phyloP scores from a whole-genome alignment of 106 monocot genomes.

The Narthecium ossifragum region DNA sequence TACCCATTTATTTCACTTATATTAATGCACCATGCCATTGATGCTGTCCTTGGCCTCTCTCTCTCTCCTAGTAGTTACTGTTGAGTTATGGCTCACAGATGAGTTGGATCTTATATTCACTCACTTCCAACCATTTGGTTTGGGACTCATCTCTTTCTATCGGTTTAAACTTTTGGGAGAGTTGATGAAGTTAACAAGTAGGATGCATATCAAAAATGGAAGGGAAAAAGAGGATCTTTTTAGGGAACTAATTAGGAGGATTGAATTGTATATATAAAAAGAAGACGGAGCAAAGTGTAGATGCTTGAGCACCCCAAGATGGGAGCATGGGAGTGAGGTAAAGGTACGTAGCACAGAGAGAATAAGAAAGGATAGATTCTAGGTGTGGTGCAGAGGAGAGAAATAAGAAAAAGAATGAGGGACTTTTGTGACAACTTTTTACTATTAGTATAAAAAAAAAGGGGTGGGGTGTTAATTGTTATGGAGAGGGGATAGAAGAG shows the following conservation, averaged over 20 bases:
- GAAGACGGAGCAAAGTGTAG: too few relatives aligned
- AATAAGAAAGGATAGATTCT: neutral
- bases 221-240: too few relatives aligned
- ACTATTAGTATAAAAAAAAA: too few relatives aligned
- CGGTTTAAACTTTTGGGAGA: neutral
- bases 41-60: neutral
- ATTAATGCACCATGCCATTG: constrained; percentile 8
- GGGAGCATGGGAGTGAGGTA: constrained; percentile 4
- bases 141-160: neutral
- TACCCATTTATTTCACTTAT: constrained; percentile 11
- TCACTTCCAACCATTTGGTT: neutral
- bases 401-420: neutral
- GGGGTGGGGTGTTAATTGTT: too few relatives aligned
- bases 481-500: too few relatives aligned
- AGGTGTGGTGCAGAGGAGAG: neutral
- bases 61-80: neutral
- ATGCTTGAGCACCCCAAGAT: neutral
- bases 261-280: neutral
- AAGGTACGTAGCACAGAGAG: neutral
- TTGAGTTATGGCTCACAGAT: neutral
- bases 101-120: neutral
- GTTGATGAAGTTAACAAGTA: too few relatives aligned
- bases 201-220: too few relatives aligned
- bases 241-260: neutral
- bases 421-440: neutral